phyloP scores from a whole-genome alignment of 2,329 filamentous ascomycete genomes.

The Periconia sp. region DNA sequence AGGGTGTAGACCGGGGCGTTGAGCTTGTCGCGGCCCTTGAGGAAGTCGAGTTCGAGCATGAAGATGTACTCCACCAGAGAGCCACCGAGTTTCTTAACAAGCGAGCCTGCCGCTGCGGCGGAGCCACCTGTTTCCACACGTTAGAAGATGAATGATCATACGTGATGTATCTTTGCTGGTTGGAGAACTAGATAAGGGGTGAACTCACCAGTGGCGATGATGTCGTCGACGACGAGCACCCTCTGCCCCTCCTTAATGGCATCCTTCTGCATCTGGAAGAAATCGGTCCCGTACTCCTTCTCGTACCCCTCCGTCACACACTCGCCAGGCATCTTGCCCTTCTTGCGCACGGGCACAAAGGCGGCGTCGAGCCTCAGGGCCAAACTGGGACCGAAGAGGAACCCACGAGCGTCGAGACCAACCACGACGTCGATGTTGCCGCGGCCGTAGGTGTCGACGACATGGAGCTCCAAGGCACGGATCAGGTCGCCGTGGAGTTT shows the following conservation, averaged over 20 bases:
- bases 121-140: conserved; percentile 69
- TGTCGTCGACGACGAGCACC: conserved; percentile 93
- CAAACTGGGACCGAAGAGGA: conserved; percentile 89
- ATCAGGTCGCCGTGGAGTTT: conserved; percentile 74
- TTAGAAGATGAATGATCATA: conserved; percentile 9
- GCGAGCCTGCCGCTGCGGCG: conserved; percentile 80
- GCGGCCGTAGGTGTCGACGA: conserved; percentile 60
- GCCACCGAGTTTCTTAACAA: conserved; percentile 84
- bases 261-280: conserved; percentile 93
- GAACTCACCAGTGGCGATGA: conserved; percentile 90
- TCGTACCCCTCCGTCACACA: conserved; percentile 82
- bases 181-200: neutral
- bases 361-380: conserved; percentile 79
- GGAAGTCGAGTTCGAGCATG: conserved; percentile 91
- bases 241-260: conserved; percentile 83
- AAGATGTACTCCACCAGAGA: conserved; percentile 88
- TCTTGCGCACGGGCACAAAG: conserved; percentile 93
- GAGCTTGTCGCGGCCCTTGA: conserved; percentile 90
- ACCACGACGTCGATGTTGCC: conserved; percentile 82
- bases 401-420: conserved; percentile 90
- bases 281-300: conserved; percentile 95
- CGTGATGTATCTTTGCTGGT: neutral
- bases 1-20: conserved; percentile 81
- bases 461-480: conserved; percentile 81
- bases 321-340: conserved; percentile 91